phyloP scores from a whole-genome alignment of 169 alveolate genomes.

The Condylostoma magnum region DNA sequence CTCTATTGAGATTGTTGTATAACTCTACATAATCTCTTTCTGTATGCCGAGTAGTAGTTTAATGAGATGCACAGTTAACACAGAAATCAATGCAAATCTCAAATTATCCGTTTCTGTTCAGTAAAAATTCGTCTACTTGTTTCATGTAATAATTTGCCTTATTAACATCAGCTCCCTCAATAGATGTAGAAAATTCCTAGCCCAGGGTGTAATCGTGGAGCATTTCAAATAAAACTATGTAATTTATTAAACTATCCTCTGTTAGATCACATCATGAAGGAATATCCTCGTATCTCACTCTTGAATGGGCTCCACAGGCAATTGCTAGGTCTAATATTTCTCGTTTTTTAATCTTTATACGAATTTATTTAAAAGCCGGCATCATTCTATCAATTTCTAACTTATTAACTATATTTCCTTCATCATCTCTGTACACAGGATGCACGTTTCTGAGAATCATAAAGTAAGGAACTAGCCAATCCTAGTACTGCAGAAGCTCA shows the following conservation, averaged over 20 bases:
- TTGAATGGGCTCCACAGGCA: background rate
- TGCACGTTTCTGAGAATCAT: constrained; percentile 1
- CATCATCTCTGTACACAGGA: constrained; percentile 13
- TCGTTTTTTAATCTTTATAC: background rate
- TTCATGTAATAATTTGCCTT: background rate
- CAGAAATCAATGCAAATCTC: constrained; percentile 24
- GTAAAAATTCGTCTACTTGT: background rate
- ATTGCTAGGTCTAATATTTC: constrained; percentile 17
- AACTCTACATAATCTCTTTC: constrained; percentile 58
- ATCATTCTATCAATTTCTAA: constrained; percentile 30
- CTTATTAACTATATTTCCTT: constrained; percentile 14
- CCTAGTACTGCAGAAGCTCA: background rate
- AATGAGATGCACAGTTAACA: constrained; percentile 27
- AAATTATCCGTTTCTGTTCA: background rate
- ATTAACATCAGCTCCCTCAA: background rate
- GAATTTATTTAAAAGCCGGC: constrained; percentile 6
- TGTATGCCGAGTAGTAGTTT: constrained; percentile 50
- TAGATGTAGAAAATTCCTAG: background rate
- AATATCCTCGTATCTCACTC: background rate
- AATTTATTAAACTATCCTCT: background rate
- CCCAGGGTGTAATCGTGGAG: background rate
- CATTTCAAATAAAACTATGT: background rate
- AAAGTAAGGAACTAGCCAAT: constrained; percentile 4
- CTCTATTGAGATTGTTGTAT: constrained; percentile 53
- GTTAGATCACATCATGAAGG: background rate